Base-by-base conservation (phyloP, 1,284 basidiomycete genomes). In the Trametes pubescens region DNA sequence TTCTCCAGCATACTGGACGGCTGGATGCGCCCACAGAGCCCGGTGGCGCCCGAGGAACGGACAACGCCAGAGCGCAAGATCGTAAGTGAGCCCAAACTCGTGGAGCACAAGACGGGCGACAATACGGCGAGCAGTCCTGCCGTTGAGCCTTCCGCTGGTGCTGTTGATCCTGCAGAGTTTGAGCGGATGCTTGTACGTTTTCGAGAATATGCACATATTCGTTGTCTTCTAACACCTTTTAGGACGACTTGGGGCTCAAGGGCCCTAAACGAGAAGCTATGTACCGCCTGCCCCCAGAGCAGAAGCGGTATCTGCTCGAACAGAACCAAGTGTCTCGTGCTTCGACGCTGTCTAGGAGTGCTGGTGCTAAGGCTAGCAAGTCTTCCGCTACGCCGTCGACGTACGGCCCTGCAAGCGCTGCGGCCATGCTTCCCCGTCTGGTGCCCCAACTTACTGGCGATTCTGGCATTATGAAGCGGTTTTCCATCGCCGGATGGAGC, bases 201-300 rank as follows among this genome's bases (percentile, higher is more conserved):
- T 4, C 34, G 35, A 16, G 46, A 34, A 32, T 43, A 22, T 22
- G 37, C 51, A 37, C 52, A 34, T 61, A 40, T 54, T 48, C 38
- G n/a, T 54, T 57, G 75, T 47, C 53, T 3, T 55, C 55, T 53
- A 32, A 60, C 35, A 24, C 22, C 2, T 29, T 34, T 4, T 58
- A 90, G 92, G 85, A 91, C 66, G 84, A 88, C n/a, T 73, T 94
- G 24, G 92, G 87, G 13, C 75, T 95, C 62, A 93, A 92, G 73
- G 90, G 87, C 16, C 82, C 86, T 0, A 86, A 86, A 69, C 84
- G 92, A 49, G 80, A 80, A 7, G 84, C 82, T 0, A 92, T 95
- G 88, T 81, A 87, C 62, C 78, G 84, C 4, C 77, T 96, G 16
- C 78, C 92, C 0, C 66, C 77, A 8, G 86, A 90, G 58, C 87